A percentile compares a stretch with the other conserved stretches of the same genome.
These are phyloP conservation scores for Hypoxylon cercidicola DNA, from an alignment of 495 filamentous ascomycete species.

Conservation along the genomic window DNA sequence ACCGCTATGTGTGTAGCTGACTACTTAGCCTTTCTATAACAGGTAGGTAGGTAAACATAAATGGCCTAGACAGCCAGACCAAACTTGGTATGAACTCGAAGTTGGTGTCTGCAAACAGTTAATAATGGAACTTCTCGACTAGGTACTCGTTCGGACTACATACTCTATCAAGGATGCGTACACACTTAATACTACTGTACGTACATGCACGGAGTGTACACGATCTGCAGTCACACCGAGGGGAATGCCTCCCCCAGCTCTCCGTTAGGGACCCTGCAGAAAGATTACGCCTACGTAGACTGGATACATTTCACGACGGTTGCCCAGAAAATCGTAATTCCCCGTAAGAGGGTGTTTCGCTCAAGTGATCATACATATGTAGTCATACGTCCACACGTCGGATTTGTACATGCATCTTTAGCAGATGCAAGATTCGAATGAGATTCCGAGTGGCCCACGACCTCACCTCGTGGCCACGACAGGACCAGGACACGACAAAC, in stretches of 20 bases:
- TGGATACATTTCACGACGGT: constrained; percentile 15
- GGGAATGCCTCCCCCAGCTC: constrained; percentile 27
- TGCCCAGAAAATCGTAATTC: constrained; percentile 22
- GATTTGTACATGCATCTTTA: constrained; percentile 17
- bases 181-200: constrained; percentile 21
- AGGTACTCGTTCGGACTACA: neutral
- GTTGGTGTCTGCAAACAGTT: too few relatives aligned
- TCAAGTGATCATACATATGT: neutral
- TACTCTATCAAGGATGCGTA: neutral
- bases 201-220: constrained; percentile 24
- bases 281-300: constrained; percentile 37
- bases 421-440: constrained; percentile 8
- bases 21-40: too few relatives aligned
- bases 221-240: constrained; percentile 43
- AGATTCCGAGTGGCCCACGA: constrained; percentile 31
- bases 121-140: neutral
- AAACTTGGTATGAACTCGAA: too few relatives aligned
- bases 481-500: neutral
- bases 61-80: too few relatives aligned
- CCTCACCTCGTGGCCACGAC: constrained; percentile 35
- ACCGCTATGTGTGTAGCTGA: too few relatives aligned
- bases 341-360: constrained; percentile 23
- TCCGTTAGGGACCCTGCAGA: constrained; percentile 43
- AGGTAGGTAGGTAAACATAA: too few relatives aligned
- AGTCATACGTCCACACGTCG: neutral